A percentile compares a stretch with the other conserved stretches of the same genome.
These are phyloP conservation scores for Globisporangium splendens DNA, from an alignment of 352 stramenopile species.

Conservation along the genomic window DNA sequence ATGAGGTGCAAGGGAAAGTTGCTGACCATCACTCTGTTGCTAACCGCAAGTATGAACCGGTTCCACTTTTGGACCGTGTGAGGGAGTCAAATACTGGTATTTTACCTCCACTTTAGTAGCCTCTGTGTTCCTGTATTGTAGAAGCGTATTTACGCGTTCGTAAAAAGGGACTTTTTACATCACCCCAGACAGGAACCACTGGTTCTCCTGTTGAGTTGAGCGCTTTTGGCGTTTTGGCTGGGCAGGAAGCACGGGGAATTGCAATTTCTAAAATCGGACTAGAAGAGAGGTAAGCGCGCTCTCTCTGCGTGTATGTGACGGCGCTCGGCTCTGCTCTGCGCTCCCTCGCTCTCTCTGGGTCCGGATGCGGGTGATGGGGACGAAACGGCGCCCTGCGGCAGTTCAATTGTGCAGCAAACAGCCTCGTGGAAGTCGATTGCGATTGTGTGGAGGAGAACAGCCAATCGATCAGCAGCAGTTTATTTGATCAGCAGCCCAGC, in stretches of 20 bases:
- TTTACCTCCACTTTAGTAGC: too few relatives aligned
- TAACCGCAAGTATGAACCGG: too few relatives aligned
- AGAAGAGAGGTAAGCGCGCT: slow-evolving; percentile 81
- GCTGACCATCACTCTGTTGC: too few relatives aligned
- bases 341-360: not conserved
- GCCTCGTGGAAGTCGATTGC: not conserved
- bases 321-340: not conserved
- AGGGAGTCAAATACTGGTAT: not conserved
- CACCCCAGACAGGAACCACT: slow-evolving; percentile 13
- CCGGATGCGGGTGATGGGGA: not conserved
- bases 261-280: slow-evolving; percentile 87
- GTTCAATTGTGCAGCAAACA: not conserved
- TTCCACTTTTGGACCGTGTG: not conserved
- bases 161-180: slow-evolving; percentile 19
- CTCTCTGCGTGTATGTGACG: slow-evolving; percentile 1
- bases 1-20: too few relatives aligned
- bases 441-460: not conserved
- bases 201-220: slow-evolving; percentile 19
- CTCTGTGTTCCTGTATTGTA: too few relatives aligned
- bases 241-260: slow-evolving; percentile 10
- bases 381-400: too few relatives aligned
- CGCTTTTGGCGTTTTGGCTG: slow-evolving; percentile 17
- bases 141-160: slow-evolving; percentile 12
- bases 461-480: not conserved
- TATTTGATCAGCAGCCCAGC: too few relatives aligned